Base-by-base conservation (phyloP, 78 protist genomes). In the Corallochytrium limacisporum region DNA sequence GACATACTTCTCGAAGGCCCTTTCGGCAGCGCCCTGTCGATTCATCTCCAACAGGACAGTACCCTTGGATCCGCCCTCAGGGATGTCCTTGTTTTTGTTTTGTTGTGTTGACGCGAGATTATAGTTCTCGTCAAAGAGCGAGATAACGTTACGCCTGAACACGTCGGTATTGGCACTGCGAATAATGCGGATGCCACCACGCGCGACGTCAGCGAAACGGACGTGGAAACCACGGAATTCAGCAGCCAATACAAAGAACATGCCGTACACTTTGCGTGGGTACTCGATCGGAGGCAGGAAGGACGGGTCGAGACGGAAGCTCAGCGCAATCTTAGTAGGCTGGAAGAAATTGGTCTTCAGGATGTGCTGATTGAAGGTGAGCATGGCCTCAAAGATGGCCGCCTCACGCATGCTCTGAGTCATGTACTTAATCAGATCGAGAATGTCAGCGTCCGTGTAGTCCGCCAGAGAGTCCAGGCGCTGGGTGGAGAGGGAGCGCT, bases 31-130 rank as follows among this genome's bases (percentile, higher is more conserved):
- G n/a, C 47, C 68, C 62, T 77, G 80, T 35, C 15, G 24, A 6
- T 22, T 9, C 10, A 44, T 35, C 0, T 32, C 46, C 12, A 78
- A 55, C 29, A 78, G 50, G 36, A 85, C 42, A 3, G 79, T 79
- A 20, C 88, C 90, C 81, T 88, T 88, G 36, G 77, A 49, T 33
- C 94, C 94, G 38, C 89, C 88, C 76, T 88, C 94, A 20, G 94
- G 89, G 32, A 88, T 86, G 69, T 88, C 94, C 74, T 88, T 87
- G 78, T 87, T 87, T 78, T 87, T 87, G 35, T 67, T 75, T 53
- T 81, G 82, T 68, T 87, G 92, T n/a, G 92, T 29, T 9, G 31
- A 51, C 2, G 92, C 94, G 12, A 88, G 80, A 72, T 83, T 79
- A 87, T 82, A 82, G 63, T 66, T 69, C 70, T 88, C 94, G 31